Percentiles rank a stretch among this genome's conserved stretches.
phyloP scores from a whole-genome alignment of 73 alveolate species.

The Paramecium sonneborni region DNA sequence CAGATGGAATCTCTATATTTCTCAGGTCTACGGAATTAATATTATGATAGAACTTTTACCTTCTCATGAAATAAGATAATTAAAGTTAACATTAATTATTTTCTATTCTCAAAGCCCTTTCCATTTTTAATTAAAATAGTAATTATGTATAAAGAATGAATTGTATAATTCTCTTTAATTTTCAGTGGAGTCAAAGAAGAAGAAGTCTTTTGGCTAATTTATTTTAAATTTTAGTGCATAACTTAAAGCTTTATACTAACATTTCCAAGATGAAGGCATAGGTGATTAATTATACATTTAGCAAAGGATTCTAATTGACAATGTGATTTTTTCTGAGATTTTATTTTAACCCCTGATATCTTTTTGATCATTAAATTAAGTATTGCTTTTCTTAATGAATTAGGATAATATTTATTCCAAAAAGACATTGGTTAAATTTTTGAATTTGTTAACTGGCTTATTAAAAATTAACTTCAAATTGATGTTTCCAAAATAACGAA shows the following conservation, averaged over 20 bases:
- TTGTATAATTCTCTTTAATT: background rate
- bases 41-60: slow-evolving; percentile 12
- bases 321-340: slow-evolving; percentile 20
- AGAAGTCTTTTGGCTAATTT: slow-evolving; percentile 30
- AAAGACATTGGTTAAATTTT: background rate
- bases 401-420: background rate
- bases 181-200: slow-evolving; percentile 11
- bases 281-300: background rate
- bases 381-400: background rate
- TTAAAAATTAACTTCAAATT: background rate
- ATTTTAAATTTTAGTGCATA: background rate
- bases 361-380: background rate
- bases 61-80: background rate
- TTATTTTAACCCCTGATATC: background rate
- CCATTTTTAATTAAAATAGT: background rate
- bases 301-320: slow-evolving; percentile 3
- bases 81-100: background rate
- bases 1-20: slow-evolving; percentile 30
- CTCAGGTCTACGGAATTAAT: background rate
- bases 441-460: background rate
- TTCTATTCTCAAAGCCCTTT: background rate
- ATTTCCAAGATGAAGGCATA: background rate
- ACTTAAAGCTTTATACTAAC: background rate
- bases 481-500: background rate
- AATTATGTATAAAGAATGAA: slow-evolving; percentile 46